A percentile compares a stretch with the other conserved stretches of the same genome.
These are phyloP conservation scores for Thalia dealbata DNA, from an alignment of 176 grass and related monocot species.

Conservation along the genomic window DNA sequence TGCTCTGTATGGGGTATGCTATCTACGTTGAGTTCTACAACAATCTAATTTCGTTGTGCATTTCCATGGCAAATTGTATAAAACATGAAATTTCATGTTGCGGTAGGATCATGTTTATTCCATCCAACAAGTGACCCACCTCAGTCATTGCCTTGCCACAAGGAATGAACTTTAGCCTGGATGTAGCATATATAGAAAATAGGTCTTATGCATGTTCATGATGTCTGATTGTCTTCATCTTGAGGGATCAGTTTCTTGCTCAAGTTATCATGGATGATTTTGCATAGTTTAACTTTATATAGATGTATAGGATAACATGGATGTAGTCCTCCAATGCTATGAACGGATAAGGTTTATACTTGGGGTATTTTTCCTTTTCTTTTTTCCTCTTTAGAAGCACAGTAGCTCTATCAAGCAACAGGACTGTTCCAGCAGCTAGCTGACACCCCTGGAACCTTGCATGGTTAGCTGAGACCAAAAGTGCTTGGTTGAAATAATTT, in stretches of 20 bases:
- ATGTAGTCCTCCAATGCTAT: no score
- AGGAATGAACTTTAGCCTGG: background rate
- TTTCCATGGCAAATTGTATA: background rate
- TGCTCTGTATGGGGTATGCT: slow-evolving; percentile 53
- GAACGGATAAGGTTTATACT: no score
- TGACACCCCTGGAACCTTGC: no score
- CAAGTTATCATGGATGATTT: no score
- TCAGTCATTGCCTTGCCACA: background rate
- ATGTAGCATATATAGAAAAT: background rate
- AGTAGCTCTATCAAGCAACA: no score
- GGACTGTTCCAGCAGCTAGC: no score
- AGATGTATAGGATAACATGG: no score
- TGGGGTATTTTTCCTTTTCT: no score
- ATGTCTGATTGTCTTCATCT: background rate
- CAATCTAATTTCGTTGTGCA: background rate
- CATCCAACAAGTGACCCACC: background rate
- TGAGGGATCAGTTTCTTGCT: background rate
- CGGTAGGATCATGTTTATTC: background rate
- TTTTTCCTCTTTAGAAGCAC: no score
- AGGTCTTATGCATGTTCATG: background rate
- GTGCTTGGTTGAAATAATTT: no score
- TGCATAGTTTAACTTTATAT: no score
- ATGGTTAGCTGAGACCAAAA: no score
- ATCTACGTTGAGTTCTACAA: slow-evolving; percentile 9
- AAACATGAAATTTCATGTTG: background rate